phyloP scores from a whole-genome alignment of 768 basidiomycete genomes.

The Podaxis rugospora region DNA sequence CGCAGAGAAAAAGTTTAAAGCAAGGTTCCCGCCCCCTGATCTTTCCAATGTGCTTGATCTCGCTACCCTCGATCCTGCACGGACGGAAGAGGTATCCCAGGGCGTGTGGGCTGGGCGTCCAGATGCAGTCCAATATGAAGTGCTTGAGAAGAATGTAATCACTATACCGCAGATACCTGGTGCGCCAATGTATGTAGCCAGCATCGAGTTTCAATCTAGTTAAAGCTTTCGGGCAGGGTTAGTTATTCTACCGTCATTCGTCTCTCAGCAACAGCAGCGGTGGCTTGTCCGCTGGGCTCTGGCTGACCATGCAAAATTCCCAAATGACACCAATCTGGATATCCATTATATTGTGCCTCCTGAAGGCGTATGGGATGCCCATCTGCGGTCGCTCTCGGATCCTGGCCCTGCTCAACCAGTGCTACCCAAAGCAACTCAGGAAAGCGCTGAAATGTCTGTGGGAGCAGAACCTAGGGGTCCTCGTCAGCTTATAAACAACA shows the following conservation, averaged over 20 bases:
- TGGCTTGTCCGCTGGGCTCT: slow-evolving; percentile 71
- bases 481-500: slow-evolving; percentile 67
- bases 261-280: slow-evolving; percentile 61
- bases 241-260: slow-evolving; percentile 74
- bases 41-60: slow-evolving; percentile 67
- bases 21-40: slow-evolving; percentile 74
- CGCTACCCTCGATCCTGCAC: slow-evolving; percentile 36
- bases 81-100: slow-evolving; percentile 35
- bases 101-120: slow-evolving; percentile 46
- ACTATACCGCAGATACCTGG: slow-evolving; percentile 54
- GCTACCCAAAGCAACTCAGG: slow-evolving; percentile 37
- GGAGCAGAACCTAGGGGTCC: slow-evolving; percentile 39
- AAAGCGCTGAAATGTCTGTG: slow-evolving; percentile 17
- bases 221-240: slow-evolving; percentile 50
- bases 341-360: slow-evolving; percentile 77
- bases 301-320: slow-evolving; percentile 63
- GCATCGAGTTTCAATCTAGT: not conserved
- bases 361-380: slow-evolving; percentile 74
- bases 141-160: slow-evolving; percentile 36
- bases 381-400: slow-evolving; percentile 32
- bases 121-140: slow-evolving; percentile 28
- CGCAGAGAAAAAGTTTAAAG: slow-evolving; percentile 78
- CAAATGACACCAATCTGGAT: slow-evolving; percentile 89
- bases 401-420: slow-evolving; percentile 29
- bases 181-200: slow-evolving; percentile 24